Percentiles rank a stretch among this genome's conserved stretches.
Conservation (phyloP, 208 protist genomes). For the Acanthamoeba rhysodes region DNA sequence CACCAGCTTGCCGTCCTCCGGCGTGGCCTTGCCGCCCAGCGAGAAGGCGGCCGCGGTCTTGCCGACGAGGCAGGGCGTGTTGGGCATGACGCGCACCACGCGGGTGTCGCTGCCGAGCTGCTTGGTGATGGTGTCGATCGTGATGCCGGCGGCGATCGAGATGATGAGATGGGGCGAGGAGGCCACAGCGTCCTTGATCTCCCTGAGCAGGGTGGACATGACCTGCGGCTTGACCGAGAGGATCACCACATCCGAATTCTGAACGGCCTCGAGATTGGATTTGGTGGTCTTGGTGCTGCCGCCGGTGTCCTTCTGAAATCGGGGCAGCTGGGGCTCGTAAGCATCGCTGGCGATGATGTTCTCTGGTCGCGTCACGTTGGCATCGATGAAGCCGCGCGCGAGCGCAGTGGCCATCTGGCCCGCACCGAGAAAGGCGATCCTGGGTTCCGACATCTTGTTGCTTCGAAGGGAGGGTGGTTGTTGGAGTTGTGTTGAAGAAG, state of each 20-base stretch:
- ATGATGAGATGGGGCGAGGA: conserved; percentile 88
- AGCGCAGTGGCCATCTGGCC: conserved; percentile 93
- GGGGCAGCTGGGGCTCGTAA: conserved; percentile 91
- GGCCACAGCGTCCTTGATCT: conserved; percentile 40
- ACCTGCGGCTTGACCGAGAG: conserved; percentile 96
- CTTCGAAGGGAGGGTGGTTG: background rate
- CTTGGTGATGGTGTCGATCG: conserved; percentile 90
- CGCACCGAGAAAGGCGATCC: conserved; percentile 95
- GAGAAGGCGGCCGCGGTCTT: conserved; percentile 89
- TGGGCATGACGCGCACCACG: conserved; percentile 97
- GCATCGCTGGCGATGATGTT: conserved; percentile 87
- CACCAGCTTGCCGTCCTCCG: conserved; percentile 79
- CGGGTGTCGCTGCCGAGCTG: conserved; percentile 86
- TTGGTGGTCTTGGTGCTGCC: conserved; percentile 90
- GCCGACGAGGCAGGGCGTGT: conserved; percentile 93
- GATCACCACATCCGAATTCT: conserved; percentile 92
- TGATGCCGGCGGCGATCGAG: conserved; percentile 95
- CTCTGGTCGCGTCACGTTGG: conserved; percentile 54
- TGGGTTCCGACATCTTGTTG: conserved; percentile 5
- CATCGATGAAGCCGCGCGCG: conserved; percentile 60
- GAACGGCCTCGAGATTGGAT: conserved; percentile 87
- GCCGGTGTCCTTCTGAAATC: conserved; percentile 85
- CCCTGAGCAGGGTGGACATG: conserved; percentile 89
- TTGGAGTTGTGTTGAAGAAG: background rate
- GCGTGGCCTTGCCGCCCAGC: conserved; percentile 85